These are phyloP conservation scores for Bipolaris victoriae DNA, from an alignment of 2,329 filamentous ascomycete genomes.

Conservation along the genomic window DNA sequence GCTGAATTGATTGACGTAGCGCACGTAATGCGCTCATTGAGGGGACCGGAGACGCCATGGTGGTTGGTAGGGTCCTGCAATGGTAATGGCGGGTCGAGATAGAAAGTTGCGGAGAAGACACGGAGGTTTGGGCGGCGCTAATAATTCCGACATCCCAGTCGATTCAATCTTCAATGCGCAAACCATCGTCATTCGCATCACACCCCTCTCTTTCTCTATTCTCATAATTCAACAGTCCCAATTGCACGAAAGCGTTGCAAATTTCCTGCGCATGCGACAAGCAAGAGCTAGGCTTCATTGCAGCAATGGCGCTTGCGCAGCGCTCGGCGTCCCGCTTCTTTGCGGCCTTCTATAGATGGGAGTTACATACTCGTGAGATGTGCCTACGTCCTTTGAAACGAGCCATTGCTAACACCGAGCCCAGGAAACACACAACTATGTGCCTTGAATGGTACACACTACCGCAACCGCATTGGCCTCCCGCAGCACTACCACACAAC, in stretches of 20 bases:
- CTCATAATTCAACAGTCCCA: too few species aligned
- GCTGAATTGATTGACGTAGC: conserved; percentile 36
- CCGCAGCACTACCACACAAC: conserved; percentile 21
- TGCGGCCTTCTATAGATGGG: conserved; percentile 54
- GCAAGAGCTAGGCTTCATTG: neutral
- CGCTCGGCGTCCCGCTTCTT: conserved; percentile 49
- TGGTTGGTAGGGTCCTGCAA: conserved; percentile 11
- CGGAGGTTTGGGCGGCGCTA: conserved; percentile 23
- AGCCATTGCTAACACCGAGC: conserved; percentile 6
- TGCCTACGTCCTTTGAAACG: neutral
- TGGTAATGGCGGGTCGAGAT: conserved; percentile 12
- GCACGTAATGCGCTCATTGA: conserved; percentile 41
- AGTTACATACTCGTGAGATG: conserved; percentile 34
- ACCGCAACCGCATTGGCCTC: neutral
- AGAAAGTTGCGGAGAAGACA: conserved; percentile 34
- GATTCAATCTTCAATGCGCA: conserved; percentile 1
- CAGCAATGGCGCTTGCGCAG: conserved; percentile 28
- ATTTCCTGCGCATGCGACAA: neutral
- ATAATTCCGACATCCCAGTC: conserved; percentile 20
- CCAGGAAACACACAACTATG: conserved; percentile 22
- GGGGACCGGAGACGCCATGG: conserved; percentile 42
- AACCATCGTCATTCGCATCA: conserved; percentile 11
- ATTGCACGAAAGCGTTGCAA: neutral
- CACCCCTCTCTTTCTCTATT: neutral
- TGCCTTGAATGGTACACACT: conserved; percentile 1